phyloP scores from a whole-genome alignment of 257 asterid species.

The Cynanchum wilfordii region DNA sequence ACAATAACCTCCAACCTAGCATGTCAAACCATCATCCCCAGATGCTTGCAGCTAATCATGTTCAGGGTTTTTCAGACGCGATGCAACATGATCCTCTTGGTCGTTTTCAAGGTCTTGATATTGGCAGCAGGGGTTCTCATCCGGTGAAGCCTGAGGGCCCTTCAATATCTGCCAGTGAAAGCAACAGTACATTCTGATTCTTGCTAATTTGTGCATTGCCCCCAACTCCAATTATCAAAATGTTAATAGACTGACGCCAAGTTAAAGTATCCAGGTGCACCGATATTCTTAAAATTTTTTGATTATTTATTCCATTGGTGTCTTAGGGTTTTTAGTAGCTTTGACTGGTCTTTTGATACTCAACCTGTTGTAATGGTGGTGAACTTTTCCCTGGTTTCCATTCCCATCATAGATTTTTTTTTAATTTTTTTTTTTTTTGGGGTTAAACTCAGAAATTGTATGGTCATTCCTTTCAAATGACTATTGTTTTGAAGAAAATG shows the following conservation, averaged over 20 bases:
- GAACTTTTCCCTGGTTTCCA: constrained; percentile 6
- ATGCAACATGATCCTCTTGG: constrained; percentile 58
- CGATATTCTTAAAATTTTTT: constrained; percentile 33
- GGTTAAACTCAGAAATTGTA: constrained; percentile 11
- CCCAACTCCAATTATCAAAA: constrained; percentile 20
- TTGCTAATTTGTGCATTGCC: constrained; percentile 14
- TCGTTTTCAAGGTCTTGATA: constrained; percentile 53
- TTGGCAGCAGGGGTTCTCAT: constrained; percentile 40
- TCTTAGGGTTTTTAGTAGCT: constrained; percentile 28
- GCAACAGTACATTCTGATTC: constrained; percentile 38
- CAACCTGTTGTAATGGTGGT: constrained; percentile 8
- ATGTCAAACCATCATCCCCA: constrained; percentile 45
- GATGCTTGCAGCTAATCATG: constrained; percentile 28
- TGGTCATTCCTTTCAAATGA: constrained; percentile 3
- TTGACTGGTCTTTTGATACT: constrained; percentile 8
- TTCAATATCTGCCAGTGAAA: constrained; percentile 59
- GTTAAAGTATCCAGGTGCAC: constrained; percentile 32
- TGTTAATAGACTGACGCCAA: constrained; percentile 72
- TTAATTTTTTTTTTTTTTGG: too few relatives aligned
- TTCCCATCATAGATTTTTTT: constrained; percentile 13
- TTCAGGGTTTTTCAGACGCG: constrained; percentile 29
- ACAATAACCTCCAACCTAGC: constrained; percentile 48
- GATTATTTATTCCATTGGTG: constrained; percentile 30
- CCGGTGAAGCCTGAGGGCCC: constrained; percentile 60
- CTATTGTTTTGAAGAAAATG: constrained; percentile 6